Conservation (phyloP, 2,329 filamentous ascomycete genomes). For the Fusarium sp. region DNA sequence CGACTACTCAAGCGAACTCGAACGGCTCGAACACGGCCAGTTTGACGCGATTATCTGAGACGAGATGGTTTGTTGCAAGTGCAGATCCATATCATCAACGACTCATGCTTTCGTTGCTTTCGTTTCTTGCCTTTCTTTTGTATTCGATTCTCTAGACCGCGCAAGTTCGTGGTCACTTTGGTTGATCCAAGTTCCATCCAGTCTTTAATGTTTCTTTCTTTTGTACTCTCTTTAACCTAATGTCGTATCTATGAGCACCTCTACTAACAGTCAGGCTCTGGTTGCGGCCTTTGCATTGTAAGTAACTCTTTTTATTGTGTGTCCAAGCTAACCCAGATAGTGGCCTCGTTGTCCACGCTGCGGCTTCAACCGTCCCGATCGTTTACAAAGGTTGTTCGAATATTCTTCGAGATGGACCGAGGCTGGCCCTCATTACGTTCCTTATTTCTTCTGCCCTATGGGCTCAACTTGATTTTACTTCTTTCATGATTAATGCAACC, state of each 20-base stretch:
- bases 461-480: constrained; percentile 64
- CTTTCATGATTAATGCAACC: constrained; percentile 59
- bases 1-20: constrained; percentile 32
- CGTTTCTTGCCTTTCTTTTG: constrained; percentile 28
- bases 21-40: constrained; percentile 46
- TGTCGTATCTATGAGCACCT: constrained; percentile 57
- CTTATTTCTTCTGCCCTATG: constrained; percentile 64
- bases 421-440: constrained; percentile 72
- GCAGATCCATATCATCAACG: constrained; percentile 24
- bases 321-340: constrained; percentile 48
- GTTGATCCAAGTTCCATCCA: constrained; percentile 36
- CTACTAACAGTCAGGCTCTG: constrained; percentile 60
- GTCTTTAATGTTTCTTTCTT: constrained; percentile 48
- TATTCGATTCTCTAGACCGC: constrained; percentile 30
- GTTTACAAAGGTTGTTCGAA: constrained; percentile 61
- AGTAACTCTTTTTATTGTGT: constrained; percentile 40
- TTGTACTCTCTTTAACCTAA: constrained; percentile 45
- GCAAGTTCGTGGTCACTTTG: constrained; percentile 31
- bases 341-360: constrained; percentile 66
- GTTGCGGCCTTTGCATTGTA: constrained; percentile 68
- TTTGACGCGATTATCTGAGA: constrained; percentile 44
- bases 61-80: constrained; percentile 37
- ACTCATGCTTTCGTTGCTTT: constrained; percentile 26
- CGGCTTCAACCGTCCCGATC: constrained; percentile 60
- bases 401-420: constrained; percentile 68